These are phyloP conservation scores for Knufia fluminis DNA, from an alignment of 2,329 filamentous ascomycete genomes.

Conservation along the genomic window DNA sequence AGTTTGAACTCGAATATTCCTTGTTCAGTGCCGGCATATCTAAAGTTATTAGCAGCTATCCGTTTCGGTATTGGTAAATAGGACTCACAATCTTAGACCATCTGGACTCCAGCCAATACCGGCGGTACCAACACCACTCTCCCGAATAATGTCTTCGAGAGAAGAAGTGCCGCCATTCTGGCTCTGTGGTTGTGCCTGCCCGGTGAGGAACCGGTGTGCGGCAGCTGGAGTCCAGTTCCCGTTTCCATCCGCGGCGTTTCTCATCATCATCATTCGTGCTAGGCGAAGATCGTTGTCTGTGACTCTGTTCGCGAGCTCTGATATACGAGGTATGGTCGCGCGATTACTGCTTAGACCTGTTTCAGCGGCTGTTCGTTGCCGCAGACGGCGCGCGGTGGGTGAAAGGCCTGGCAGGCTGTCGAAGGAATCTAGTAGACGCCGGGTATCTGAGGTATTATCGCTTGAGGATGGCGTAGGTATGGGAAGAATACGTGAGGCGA, in stretches of 20 bases:
- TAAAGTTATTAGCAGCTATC: constrained; percentile 22
- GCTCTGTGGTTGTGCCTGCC: background rate
- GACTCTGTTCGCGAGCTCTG: constrained; percentile 8
- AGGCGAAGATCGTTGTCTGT: constrained; percentile 18
- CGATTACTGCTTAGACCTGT: background rate
- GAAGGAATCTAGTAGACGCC: background rate
- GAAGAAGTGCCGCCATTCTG: background rate
- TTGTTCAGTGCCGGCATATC: constrained; percentile 40
- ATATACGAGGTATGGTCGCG: constrained; percentile 3
- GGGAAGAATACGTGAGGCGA: background rate
- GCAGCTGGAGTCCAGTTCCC: constrained; percentile 22
- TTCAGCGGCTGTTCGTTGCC: background rate
- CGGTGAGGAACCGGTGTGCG: constrained; percentile 29
- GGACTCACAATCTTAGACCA: constrained; percentile 38
- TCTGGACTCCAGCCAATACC: constrained; percentile 40
- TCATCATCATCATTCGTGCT: constrained; percentile 13
- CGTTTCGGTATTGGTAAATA: background rate
- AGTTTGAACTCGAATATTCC: constrained; percentile 41
- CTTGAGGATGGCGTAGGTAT: background rate
- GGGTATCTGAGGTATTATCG: background rate
- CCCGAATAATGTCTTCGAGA: constrained; percentile 29
- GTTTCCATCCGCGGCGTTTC: constrained; percentile 18
- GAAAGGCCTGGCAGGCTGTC: background rate
- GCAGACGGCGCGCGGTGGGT: background rate
- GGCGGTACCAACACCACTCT: constrained; percentile 34